Evolutionary conservation across 1,284 basidiomycete genomes (phyloP), one percentile per base, ranked within the genome.

Genomic region (Rhodotorula mucilaginosa): DNA sequence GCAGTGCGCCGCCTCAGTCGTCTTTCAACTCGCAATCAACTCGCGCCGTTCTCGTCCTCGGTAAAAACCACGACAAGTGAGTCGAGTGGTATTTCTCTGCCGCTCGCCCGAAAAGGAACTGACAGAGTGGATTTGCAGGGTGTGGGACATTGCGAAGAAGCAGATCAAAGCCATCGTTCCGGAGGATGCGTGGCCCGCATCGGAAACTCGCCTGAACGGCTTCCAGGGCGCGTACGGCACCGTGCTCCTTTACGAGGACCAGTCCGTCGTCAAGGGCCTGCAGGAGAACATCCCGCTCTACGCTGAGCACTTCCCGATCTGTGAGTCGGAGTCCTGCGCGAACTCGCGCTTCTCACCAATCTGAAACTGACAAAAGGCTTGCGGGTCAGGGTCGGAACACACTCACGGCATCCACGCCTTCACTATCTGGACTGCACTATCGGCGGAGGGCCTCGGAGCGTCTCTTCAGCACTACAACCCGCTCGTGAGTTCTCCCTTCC

Each of bases 21-120:
- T 75, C 80, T 23, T 81, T 81, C 81, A 84, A 85, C 81, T 82
- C 81, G 51, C 83, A 84, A 76, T 81, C 82, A 19, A 79, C 81
- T 6, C 80, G 84, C 21, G 82, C 82, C 0, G 80, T 85, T 48
- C 60, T 74, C 61, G 52, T 65, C 39, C 39, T 74, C 23, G 64
- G 67, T 48, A 57, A 51, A 5, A 47, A 65, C 26, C 74, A 75
- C 67, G 47, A 64, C 44, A 66, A 64, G 61, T 56, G 13, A 56
- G 54, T 29, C 54, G 7, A 16, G 6, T 29, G 31, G 12, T 16
- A 13, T 5, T 56, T 26, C 21, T 56, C 8, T 7, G 23, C 3
- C 52, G n/a, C 39, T 7, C 39, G 52, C 23, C 23, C n/a, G 52
- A 54, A 13, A n/a, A 54, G 52, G 51, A n/a, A 52, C 54, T 56